Conservation (phyloP, 169 alveolate species). For the Plasmodium blacklocki region DNA sequence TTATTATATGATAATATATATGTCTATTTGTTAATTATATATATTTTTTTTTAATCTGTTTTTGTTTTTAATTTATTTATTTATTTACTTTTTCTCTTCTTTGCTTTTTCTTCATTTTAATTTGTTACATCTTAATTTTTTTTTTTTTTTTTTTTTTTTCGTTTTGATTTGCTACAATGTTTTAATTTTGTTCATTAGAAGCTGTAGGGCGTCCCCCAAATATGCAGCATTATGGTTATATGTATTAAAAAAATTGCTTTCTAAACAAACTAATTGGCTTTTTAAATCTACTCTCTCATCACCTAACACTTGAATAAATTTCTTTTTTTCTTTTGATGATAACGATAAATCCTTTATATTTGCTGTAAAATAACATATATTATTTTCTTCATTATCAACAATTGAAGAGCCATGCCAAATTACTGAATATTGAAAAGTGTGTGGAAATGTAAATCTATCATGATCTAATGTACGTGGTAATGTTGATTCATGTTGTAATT, state of each 20-base stretch:
- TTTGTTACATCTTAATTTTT: neutral
- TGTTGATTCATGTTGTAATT: conserved; percentile 85
- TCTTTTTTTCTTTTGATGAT: conserved; percentile 50
- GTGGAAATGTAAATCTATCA: conserved; percentile 85
- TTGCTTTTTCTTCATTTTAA: neutral
- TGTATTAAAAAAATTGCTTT: conserved; percentile 76
- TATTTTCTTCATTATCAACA: conserved; percentile 76
- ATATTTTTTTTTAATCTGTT: neutral
- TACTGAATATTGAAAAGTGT: conserved; percentile 82
- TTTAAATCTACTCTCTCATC: conserved; percentile 59
- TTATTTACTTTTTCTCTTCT: neutral
- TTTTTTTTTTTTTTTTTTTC: conserved; percentile 48
- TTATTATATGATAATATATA: no score
- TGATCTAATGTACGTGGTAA: conserved; percentile 84
- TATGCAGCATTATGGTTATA: conserved; percentile 79
- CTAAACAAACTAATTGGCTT: conserved; percentile 47
- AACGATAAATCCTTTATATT: conserved; percentile 83
- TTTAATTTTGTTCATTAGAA: conserved; percentile 72
- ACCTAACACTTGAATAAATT: conserved; percentile 68
- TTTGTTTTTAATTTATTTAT: no score
- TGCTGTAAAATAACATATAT: conserved; percentile 79
- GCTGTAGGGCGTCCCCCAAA: conserved; percentile 58
- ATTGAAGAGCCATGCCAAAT: conserved; percentile 84
- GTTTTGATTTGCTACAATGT: conserved; percentile 59
- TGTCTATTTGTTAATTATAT: no score